Conservation (phyloP, 2,329 filamentous ascomycete species). For the Colletotrichum gloeosporioides region DNA sequence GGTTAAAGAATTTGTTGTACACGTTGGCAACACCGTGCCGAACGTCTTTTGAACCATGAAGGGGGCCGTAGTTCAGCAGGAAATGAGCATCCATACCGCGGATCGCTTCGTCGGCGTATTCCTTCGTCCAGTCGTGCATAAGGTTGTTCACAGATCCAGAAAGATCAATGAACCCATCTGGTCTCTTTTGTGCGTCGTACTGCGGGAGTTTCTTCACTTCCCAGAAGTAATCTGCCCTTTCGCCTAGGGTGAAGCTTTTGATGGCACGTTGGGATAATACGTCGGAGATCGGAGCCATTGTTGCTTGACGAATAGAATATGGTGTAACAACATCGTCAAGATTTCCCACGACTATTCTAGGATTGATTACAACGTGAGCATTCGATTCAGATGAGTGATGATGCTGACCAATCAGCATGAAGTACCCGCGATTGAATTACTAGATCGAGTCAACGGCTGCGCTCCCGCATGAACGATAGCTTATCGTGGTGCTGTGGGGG, state of each 20-base stretch:
- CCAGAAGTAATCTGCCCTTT: not conserved
- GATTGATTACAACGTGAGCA: rapidly evolving
- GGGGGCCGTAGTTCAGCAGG: not conserved
- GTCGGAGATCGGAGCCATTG: not conserved
- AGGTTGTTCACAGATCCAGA: not conserved
- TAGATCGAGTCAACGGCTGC: not conserved
- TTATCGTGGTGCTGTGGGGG: not conserved
- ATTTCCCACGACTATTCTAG: rapidly evolving
- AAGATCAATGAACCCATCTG: not conserved
- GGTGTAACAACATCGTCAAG: not conserved
- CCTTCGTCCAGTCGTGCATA: not conserved
- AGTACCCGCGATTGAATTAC: not conserved
- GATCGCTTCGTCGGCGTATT: not conserved
- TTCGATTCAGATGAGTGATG: rapidly evolving
- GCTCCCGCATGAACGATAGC: not conserved
- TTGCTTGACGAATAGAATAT: not conserved
- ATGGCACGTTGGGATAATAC: not conserved
- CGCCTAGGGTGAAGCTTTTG: not conserved
- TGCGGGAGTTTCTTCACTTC: not conserved
- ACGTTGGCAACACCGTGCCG: not conserved
- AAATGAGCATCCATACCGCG: not conserved
- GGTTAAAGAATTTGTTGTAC: not conserved
- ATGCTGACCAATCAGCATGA: not conserved
- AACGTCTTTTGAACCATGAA: not conserved
- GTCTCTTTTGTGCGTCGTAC: not conserved